Evolutionary conservation across 352 stramenopile genomes (phyloP), one percentile per base, ranked within the genome.

Genomic region (Phytophthora uliginosa): DNA sequence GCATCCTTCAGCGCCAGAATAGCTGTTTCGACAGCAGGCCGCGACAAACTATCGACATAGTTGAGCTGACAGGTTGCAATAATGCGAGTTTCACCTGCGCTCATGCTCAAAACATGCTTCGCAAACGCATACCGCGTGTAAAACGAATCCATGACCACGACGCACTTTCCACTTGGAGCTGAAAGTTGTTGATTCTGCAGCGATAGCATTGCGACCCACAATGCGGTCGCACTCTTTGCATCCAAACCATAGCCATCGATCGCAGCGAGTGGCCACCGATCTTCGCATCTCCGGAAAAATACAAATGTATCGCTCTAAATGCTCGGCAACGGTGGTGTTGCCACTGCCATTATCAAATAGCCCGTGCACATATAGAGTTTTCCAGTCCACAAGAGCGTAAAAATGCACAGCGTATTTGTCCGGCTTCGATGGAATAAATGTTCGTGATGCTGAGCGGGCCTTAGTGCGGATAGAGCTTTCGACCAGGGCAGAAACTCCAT

Each of bases 341-440:
- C 57, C 22, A 20, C 57, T 63, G 36, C 50, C 50, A 56, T 56
- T 56, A n/a, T 56, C 50, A n/a, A 56, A 56, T 6, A 56, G 13
- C 5, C 50, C 24, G 15, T 56, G 50, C 7, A 34, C 50, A 36
- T 56, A 34, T 6, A 56, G 8, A 0, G 10, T 10, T 17, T 26
- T 36, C 50, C n/a, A 12, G 26, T 31, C 26, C 26, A 31, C 26
- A 31, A 31, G 26, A 45, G 38, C 38, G 38, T 45, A 45, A 45
- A 45, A 45, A 12, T 7, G 38, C 38, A 45, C 38, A 2, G 6
- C 38, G 15, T 45, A 45, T 45, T 45, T 45, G 38, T 45, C 38
- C 10, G 38, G 38, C 38, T 45, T n/a, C n/a, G 38, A 28, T 8
- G 28, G 17, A 13, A 53, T 38, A 53, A 24, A 22, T 10, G 24